Percentiles rank a stretch among this genome's conserved stretches.
phyloP scores from a whole-genome alignment of 108 stramenopile species.

The Cylindrotheca closterium region DNA sequence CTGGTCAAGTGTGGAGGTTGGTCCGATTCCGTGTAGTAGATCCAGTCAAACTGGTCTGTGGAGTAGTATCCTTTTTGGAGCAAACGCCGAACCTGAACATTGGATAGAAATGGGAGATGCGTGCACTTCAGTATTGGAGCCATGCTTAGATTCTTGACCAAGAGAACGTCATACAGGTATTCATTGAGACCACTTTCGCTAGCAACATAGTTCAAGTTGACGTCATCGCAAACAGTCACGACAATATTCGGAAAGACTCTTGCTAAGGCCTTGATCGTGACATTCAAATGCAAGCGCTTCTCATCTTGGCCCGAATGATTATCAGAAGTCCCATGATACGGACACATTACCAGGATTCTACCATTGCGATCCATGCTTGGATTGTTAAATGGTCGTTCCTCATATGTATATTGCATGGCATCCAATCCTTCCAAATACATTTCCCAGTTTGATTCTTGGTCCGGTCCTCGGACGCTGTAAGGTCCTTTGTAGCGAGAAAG shows the following conservation, averaged over 20 bases:
- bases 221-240: background rate
- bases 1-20: slow-evolving; percentile 1
- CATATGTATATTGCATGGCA: background rate
- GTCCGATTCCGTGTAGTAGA: slow-evolving; percentile 3
- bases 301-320: background rate
- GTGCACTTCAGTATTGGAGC: background rate
- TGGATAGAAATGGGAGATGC: background rate
- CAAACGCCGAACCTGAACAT: background rate
- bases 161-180: slow-evolving; percentile 1
- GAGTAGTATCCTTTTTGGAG: background rate
- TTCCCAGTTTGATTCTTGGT: background rate
- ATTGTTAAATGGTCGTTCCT: background rate
- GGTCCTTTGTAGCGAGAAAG: background rate
- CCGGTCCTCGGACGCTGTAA: background rate
- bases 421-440: background rate
- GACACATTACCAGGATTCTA: background rate
- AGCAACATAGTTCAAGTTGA: background rate
- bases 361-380: background rate
- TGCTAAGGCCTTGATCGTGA: slow-evolving; percentile 1
- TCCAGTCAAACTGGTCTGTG: background rate
- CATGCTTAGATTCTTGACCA: slow-evolving; percentile 1
- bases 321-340: background rate
- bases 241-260: slow-evolving; percentile 3
- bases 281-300: background rate
- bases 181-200: slow-evolving; percentile 2